Conservation (phyloP, 225 moss, liverwort and hornwort species). For the Pleurozium schreberi region DNA sequence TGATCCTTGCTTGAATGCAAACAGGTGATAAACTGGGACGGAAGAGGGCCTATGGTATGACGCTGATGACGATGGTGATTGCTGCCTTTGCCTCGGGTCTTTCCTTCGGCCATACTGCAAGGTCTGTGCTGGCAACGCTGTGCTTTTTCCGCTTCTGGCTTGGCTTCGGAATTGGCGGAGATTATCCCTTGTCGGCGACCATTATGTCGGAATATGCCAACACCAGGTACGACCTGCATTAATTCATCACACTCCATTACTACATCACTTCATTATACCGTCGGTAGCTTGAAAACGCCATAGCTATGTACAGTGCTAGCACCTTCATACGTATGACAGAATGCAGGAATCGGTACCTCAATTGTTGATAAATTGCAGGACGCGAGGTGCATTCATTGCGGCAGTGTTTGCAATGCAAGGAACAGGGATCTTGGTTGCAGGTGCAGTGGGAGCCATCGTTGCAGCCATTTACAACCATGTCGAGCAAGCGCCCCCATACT, state of each 20-base stretch:
- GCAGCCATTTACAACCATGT: conserved; percentile 24
- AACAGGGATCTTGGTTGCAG: conserved; percentile 37
- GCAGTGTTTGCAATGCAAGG: conserved; percentile 62
- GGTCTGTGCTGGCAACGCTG: conserved; percentile 24
- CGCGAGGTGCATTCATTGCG: conserved; percentile 51
- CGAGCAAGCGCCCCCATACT: conserved; percentile 2
- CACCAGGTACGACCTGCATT: conserved; percentile 4
- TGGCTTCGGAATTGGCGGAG: conserved; percentile 44
- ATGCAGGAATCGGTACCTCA: background rate
- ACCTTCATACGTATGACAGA: background rate
- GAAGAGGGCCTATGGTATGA: conserved; percentile 47
- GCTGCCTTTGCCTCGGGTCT: conserved; percentile 34
- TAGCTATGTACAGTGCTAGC: background rate
- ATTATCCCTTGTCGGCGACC: conserved; percentile 33
- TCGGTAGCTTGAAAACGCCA: background rate
- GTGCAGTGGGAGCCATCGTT: conserved; percentile 31
- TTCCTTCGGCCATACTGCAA: conserved; percentile 23
- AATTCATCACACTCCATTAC: background rate
- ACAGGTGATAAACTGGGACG: conserved; percentile 35
- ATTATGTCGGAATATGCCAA: conserved; percentile 59
- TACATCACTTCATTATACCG: background rate
- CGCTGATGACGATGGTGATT: conserved; percentile 44
- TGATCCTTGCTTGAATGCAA: background rate
- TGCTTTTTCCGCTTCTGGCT: conserved; percentile 61
- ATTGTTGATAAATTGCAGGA: background rate